Evolutionary conservation across 2,329 filamentous ascomycete genomes (phyloP).

Genomic region (Stenocarpella maydis): DNA sequence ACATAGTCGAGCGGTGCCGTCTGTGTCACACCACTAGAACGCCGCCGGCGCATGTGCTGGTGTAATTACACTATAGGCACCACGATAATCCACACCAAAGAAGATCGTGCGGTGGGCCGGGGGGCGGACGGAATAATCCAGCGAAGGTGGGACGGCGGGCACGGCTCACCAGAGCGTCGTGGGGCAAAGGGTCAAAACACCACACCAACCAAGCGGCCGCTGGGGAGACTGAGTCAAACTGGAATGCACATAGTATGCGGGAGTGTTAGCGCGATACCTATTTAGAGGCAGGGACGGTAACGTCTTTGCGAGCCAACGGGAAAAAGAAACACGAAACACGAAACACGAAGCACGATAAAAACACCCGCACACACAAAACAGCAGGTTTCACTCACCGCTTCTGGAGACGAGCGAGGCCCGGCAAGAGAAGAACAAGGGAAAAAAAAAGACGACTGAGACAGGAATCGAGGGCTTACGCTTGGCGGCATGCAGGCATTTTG

Average conservation of each 20-base stretch:
- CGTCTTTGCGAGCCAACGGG: too few species aligned
- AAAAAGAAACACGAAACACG: not conserved
- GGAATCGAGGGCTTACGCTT: not conserved
- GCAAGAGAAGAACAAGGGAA: too few species aligned
- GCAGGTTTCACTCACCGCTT: constrained; percentile 17
- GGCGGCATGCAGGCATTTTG: not conserved
- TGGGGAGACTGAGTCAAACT: not conserved
- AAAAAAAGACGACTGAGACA: not conserved
- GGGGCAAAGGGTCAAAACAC: not conserved
- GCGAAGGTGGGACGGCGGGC: not conserved
- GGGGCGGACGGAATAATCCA: not conserved
- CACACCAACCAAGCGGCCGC: too few species aligned
- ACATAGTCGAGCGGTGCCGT: constrained; percentile 1
- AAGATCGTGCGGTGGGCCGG: not conserved
- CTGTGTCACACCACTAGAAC: constrained; percentile 19
- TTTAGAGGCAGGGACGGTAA: too few species aligned
- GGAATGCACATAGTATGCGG: too few species aligned
- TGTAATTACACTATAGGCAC: not conserved
- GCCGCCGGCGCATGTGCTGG: constrained; percentile 12
- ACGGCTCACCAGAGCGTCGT: constrained; percentile 5
- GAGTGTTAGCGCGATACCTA: too few species aligned
- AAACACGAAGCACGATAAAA: too few species aligned
- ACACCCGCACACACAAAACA: too few species aligned
- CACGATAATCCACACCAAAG: constrained; percentile 20
- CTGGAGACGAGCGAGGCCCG: constrained; percentile 2